These are phyloP conservation scores for Rhizopogon vinicolor DNA, from an alignment of 768 basidiomycete genomes.

Conservation along the genomic window DNA sequence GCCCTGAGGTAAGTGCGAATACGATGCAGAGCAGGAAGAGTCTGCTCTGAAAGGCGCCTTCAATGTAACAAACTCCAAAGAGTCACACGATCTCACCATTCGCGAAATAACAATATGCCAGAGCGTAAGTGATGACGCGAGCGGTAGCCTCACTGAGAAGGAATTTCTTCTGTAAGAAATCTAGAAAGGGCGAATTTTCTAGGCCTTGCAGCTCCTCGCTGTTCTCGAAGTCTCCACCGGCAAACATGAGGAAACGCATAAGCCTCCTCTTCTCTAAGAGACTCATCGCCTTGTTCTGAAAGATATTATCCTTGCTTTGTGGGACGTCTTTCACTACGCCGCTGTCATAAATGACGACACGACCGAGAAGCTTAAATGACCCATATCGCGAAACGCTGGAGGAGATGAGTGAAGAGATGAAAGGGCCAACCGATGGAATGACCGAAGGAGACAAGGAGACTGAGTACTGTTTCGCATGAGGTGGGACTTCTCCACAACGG, in stretches of 20 bases:
- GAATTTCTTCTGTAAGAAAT: constrained; percentile 65
- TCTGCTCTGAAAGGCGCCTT: constrained; percentile 47
- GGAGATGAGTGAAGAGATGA: constrained; percentile 72
- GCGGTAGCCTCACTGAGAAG: constrained; percentile 53
- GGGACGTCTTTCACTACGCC: constrained; percentile 62
- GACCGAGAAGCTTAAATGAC: constrained; percentile 81
- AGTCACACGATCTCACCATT: constrained; percentile 40
- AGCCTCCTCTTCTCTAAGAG: constrained; percentile 84
- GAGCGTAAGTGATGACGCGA: constrained; percentile 65
- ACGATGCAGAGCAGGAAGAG: constrained; percentile 61
- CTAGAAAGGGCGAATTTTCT: constrained; percentile 50
- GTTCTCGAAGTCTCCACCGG: constrained; percentile 68
- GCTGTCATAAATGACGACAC: constrained; percentile 55
- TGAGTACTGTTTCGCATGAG: constrained; percentile 72
- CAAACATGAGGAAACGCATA: constrained; percentile 89
- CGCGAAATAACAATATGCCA: constrained; percentile 63
- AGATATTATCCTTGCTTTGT: constrained; percentile 88
- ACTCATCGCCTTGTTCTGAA: constrained; percentile 74
- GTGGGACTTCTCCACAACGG: constrained; percentile 37
- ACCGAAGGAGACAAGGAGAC: constrained; percentile 82
- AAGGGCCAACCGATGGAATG: constrained; percentile 72
- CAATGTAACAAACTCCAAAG: background rate
- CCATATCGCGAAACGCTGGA: constrained; percentile 90
- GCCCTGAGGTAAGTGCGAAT: constrained; percentile 73
- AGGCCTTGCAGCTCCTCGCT: constrained; percentile 54